Base-by-base conservation (phyloP, 306 rosid species). In the Sesbania bispinosa region DNA sequence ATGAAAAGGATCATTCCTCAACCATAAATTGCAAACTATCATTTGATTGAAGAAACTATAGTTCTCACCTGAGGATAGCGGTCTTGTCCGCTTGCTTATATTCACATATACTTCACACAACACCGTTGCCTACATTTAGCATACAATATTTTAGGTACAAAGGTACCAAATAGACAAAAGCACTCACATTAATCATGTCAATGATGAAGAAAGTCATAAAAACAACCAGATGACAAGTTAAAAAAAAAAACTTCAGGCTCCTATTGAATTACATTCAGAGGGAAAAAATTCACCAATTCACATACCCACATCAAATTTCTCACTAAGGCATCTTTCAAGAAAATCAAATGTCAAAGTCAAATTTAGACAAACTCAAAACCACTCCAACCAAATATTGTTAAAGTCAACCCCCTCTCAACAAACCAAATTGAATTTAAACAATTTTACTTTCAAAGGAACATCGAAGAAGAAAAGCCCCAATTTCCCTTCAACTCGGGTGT, bases 41-140 rank as follows among this genome's bases (percentile, higher is more conserved):
- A 0, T 30, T 42, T 30, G 20, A 55, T 14, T 14, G 13, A 73
- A 67, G 29, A 43, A 6, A 24, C 16, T 23, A n/a, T 29, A 74
- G 43, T 54, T 16, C 88, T 84, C 71, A 90, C 99, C 99, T 79
- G 73, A 41, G 98, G 87, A 78, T 79, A 85, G 84, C 99, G 89
- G 79, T 87, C 79, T 61, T 5, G 86, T 81, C 67, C 91, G 91
- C 42, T 68, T 10, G 46, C 14, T 76, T 23, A 79, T 74, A 69
- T 83, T 74, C 67, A 94, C 97, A 76, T 59, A 76, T n/a, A 94
- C 84, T 36, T 78, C 86, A 20, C 99, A 91, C 1, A 89, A 89
- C n/a, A 87, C 87, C 9, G 69, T 89, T 14, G 88, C 95, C 97
- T 94, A 87, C 24, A 47, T 42, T 51, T 11, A 71, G 16, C 43